A percentile compares a stretch with the other conserved stretches of the same genome.
phyloP scores from a whole-genome alignment of 768 basidiomycete genomes.

The Phylloporus sp. region DNA sequence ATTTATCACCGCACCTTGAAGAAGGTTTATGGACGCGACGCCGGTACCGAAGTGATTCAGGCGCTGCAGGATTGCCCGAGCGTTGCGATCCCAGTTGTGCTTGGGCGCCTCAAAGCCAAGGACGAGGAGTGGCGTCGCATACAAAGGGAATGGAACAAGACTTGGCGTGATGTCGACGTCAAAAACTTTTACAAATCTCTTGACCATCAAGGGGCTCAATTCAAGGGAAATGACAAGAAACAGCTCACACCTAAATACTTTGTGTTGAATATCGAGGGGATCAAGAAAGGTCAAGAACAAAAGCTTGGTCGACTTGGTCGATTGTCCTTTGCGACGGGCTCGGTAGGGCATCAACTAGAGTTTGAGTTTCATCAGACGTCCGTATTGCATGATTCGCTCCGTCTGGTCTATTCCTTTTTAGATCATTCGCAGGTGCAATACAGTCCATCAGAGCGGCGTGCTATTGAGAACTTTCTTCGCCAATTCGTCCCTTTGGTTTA shows the following conservation, averaged over 20 bases:
- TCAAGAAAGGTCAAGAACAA: constrained; percentile 57
- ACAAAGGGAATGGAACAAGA: constrained; percentile 92
- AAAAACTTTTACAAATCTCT: constrained; percentile 98
- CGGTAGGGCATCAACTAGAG: constrained; percentile 69
- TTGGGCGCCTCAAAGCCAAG: constrained; percentile 84
- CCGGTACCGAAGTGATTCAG: constrained; percentile 69
- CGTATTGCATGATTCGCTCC: constrained; percentile 84
- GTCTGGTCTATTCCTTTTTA: constrained; percentile 86
- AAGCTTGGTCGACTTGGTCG: constrained; percentile 25
- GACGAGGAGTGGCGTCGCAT: constrained; percentile 97
- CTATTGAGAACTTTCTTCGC: constrained; percentile 81
- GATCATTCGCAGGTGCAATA: constrained; percentile 81
- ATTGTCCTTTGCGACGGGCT: constrained; percentile 42
- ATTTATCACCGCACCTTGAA: constrained; percentile 92
- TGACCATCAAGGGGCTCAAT: constrained; percentile 92
- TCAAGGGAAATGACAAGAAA: constrained; percentile 97
- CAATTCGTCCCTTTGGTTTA: constrained; percentile 81
- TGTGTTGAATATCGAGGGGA: constrained; percentile 70
- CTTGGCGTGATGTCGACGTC: constrained; percentile 94
- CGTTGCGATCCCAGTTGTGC: constrained; percentile 88
- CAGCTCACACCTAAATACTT: constrained; percentile 81
- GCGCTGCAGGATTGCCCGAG: constrained; percentile 90
- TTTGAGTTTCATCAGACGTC: constrained; percentile 73
- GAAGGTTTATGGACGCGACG: constrained; percentile 87
- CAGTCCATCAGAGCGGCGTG: constrained; percentile 70